These are phyloP conservation scores for Diplodia seriata DNA, from an alignment of 2,329 filamentous ascomycete species.

Conservation along the genomic window DNA sequence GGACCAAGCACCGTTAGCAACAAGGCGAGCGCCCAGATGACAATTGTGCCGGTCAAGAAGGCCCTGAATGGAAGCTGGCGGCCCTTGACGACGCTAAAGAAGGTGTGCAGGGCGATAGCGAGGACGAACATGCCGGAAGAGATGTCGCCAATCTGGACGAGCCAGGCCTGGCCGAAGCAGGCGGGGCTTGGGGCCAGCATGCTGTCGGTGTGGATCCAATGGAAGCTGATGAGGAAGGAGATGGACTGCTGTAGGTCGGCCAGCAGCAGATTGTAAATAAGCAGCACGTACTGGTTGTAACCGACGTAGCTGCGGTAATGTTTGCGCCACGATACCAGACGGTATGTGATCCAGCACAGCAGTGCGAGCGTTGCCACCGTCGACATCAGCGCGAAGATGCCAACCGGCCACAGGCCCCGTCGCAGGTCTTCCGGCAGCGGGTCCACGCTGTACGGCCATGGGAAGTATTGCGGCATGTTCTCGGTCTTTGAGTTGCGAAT, in stretches of 20 bases:
- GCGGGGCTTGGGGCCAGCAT: constrained; percentile 54
- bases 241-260: constrained; percentile 62
- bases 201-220: constrained; percentile 55
- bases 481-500: not conserved
- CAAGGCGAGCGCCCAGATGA: constrained; percentile 56
- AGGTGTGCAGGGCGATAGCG: constrained; percentile 62
- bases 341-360: constrained; percentile 58
- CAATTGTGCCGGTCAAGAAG: constrained; percentile 54
- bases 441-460: constrained; percentile 44
- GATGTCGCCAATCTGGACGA: constrained; percentile 61
- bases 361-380: constrained; percentile 53
- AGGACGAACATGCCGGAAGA: constrained; percentile 61
- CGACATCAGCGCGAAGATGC: constrained; percentile 56
- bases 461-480: constrained; percentile 33
- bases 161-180: constrained; percentile 60
- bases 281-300: constrained; percentile 62
- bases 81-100: constrained; percentile 57
- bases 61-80: constrained; percentile 54
- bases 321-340: constrained; percentile 58
- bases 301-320: constrained; percentile 58
- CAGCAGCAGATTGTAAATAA: constrained; percentile 61
- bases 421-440: constrained; percentile 42
- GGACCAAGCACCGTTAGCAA: constrained; percentile 57
- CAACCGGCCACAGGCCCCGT: constrained; percentile 56
- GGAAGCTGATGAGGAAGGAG: constrained; percentile 57